Percentiles rank a stretch among this genome's conserved stretches.
phyloP scores from a whole-genome alignment of 2,329 filamentous ascomycete species.

The Penicillium oxalicum region DNA sequence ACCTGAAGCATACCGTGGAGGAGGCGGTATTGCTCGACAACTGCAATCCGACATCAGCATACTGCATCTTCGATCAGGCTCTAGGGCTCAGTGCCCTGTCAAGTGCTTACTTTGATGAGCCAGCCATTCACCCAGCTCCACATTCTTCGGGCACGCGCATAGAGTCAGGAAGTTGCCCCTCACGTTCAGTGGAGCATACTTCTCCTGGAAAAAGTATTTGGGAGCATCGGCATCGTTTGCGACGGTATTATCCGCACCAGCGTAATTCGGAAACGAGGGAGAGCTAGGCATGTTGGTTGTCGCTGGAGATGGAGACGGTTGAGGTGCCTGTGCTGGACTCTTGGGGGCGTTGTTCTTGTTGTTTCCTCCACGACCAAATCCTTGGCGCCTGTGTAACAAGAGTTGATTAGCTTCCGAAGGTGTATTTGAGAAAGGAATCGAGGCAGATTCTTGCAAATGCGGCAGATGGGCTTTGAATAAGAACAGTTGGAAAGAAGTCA shows the following conservation, averaged over 20 bases:
- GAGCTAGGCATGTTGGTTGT: constrained; percentile 33
- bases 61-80: neutral
- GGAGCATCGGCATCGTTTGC: constrained; percentile 39
- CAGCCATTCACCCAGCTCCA: constrained; percentile 92
- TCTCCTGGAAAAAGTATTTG: constrained; percentile 49
- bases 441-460: neutral
- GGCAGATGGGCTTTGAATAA: constrained; percentile 2
- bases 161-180: constrained; percentile 97
- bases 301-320: constrained; percentile 19
- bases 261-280: constrained; percentile 34
- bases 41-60: constrained; percentile 42
- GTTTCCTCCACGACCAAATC: constrained; percentile 44
- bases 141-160: constrained; percentile 84
- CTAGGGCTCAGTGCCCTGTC: neutral
- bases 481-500: neutral
- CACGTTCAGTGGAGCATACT: constrained; percentile 73
- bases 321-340: constrained; percentile 27
- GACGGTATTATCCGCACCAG: constrained; percentile 32
- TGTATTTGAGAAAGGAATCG: neutral
- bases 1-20: constrained; percentile 85
- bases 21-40: constrained; percentile 87
- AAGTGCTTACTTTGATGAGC: constrained; percentile 75
- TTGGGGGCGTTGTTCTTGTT: constrained; percentile 42
- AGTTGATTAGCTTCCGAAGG: constrained; percentile 17
- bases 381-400: constrained; percentile 38